Conservation (phyloP, 108 stramenopile genomes). For the Cyclotella atomus region DNA sequence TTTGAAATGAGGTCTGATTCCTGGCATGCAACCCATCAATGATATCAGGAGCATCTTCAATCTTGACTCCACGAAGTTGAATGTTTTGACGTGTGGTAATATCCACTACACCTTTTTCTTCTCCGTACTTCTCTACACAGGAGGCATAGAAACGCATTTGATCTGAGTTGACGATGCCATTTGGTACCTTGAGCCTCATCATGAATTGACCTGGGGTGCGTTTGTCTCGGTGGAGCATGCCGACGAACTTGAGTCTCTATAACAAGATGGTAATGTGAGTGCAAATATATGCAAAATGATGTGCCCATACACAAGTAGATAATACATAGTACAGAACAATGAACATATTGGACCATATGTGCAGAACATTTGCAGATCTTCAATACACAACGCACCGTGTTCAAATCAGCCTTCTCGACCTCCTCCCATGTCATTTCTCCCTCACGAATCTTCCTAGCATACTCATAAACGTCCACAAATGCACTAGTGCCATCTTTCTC, state of each 20-base stretch:
- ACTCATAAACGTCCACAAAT: slow-evolving; percentile 88
- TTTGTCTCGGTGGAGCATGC: slow-evolving; percentile 92
- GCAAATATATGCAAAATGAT: too few relatives aligned
- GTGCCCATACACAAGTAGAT: too few relatives aligned
- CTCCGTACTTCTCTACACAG: slow-evolving; percentile 85
- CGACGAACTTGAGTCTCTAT: slow-evolving; percentile 90
- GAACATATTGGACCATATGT: too few relatives aligned
- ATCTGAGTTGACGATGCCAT: slow-evolving; percentile 92
- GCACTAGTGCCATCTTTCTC: slow-evolving; percentile 81
- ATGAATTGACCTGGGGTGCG: slow-evolving; percentile 96
- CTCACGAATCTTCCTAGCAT: slow-evolving; percentile 78
- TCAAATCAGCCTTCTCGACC: slow-evolving; percentile 83
- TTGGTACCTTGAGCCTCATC: slow-evolving; percentile 92
- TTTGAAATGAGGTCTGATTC: slow-evolving; percentile 89
- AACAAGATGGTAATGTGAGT: not conserved
- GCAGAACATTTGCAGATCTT: too few relatives aligned
- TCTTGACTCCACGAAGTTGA: slow-evolving; percentile 91
- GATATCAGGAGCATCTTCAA: slow-evolving; percentile 89
- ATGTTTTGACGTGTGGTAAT: slow-evolving; percentile 94
- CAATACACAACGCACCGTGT: slow-evolving; percentile 75
- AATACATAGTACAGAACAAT: too few relatives aligned
- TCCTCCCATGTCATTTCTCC: slow-evolving; percentile 91
- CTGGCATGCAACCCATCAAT: slow-evolving; percentile 88
- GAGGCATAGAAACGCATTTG: slow-evolving; percentile 90
- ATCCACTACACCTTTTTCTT: slow-evolving; percentile 85